Evolutionary conservation across 139 green algal genomes (phyloP).

Genomic region (Micractinium conductrix): DNA sequence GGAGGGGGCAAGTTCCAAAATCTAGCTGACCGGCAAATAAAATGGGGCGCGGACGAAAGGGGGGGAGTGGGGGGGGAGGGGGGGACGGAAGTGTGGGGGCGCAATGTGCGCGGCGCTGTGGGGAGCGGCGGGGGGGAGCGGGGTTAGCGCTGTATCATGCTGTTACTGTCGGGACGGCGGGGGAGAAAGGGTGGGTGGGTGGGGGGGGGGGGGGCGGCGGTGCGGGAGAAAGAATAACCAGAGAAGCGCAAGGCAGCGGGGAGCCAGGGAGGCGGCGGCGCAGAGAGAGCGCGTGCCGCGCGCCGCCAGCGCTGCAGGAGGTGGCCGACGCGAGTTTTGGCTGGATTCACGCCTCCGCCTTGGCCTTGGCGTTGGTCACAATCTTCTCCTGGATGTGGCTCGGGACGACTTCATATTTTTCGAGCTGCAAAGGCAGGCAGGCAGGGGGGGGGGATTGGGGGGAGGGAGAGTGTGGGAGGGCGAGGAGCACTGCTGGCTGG

Average conservation of each 20-base stretch:
- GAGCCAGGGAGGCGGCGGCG: too few relatives aligned
- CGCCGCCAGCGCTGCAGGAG: not conserved
- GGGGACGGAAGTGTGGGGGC: too few relatives aligned
- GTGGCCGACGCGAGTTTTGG: too few relatives aligned
- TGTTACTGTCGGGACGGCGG: too few relatives aligned
- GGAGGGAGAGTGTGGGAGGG: not conserved
- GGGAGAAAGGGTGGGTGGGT: too few relatives aligned
- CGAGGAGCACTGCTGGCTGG: too few relatives aligned
- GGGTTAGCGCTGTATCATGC: not conserved
- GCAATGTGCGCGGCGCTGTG: not conserved
- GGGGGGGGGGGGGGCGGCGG: too few relatives aligned
- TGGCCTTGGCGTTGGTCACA: slow-evolving; percentile 51
- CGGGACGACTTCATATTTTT: slow-evolving; percentile 94
- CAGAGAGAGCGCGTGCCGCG: not conserved
- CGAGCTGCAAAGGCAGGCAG: too few relatives aligned
- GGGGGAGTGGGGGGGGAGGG: not conserved
- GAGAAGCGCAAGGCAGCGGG: not conserved
- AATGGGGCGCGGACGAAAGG: slow-evolving; percentile 4
- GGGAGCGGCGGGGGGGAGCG: not conserved
- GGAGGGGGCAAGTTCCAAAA: too few relatives aligned
- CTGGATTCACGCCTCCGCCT: slow-evolving; percentile 29
- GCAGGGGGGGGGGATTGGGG: not conserved
- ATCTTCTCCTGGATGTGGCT: slow-evolving; percentile 94
- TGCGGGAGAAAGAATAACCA: not conserved
- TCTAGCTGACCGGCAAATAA: too few relatives aligned